Evolutionary conservation across 768 basidiomycete species (phyloP), one percentile per base, ranked within the genome.

Genomic region (Rhizopogon vinicolor): DNA sequence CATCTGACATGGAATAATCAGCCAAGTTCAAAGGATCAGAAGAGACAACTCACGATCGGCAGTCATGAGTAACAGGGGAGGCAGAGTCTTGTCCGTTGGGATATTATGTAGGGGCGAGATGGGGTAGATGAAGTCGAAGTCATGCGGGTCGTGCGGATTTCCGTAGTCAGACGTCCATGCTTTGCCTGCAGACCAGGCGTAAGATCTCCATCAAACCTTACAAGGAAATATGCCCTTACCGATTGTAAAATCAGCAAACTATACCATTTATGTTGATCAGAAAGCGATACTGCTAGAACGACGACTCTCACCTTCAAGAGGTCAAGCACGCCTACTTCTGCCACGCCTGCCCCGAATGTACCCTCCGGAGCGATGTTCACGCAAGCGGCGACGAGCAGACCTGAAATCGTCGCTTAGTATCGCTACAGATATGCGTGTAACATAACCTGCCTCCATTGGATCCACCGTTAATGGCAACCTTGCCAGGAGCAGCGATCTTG

Each of bases 141-240:
- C 89, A 12, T 84, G 74, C 3, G 90, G 77, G 55, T 85, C 75
- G 62, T 88, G 82, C 3, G 91, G 86, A 63, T 88, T 73, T 16
- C 91, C 91, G 55, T 86, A 93, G 68, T 93, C 91, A 25, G 84
- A 79, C 2, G 78, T 83, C 91, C 91, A 93, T 5, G 86, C 84
- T 58, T 79, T 78, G 46, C 87, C 86, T 86, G 60, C 28, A 42
- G 28, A 35, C 51, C 56, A 48, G 55, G 52, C 54, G 43, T 60
- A 53, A 52, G 53, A 41, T 44, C 44, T n/a, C 39, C n/a, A n/a
- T 44, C 29, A 41, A 19, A 22, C 37, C 1, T 18, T 8, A 22
- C 44, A 35, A 50, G 25, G 25, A 12, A 28, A 54, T 44, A 25
- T 40, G 51, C 28, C 60, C 67, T 62, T 55, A 78, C 90, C 90